Percentiles rank a stretch among this genome's conserved stretches.
Conservation (phyloP, 2,329 filamentous ascomycete genomes). For the Metarhizium guizhouense region DNA sequence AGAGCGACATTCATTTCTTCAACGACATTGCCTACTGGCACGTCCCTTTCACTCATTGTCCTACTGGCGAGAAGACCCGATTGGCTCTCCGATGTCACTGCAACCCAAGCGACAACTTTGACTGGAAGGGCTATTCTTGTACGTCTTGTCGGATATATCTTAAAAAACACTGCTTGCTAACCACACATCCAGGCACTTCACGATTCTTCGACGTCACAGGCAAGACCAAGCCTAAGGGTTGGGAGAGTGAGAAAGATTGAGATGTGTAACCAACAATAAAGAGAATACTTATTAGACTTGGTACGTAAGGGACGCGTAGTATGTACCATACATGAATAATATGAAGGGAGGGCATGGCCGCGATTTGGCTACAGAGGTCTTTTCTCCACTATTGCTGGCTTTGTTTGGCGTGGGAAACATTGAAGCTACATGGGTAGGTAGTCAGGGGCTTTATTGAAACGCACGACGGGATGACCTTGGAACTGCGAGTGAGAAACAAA, state of each 20-base stretch:
- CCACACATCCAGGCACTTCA: constrained; percentile 44
- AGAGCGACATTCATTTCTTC: constrained; percentile 96
- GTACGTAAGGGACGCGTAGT: background rate
- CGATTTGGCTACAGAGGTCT: background rate
- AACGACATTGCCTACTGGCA: constrained; percentile 98
- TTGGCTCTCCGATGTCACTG: constrained; percentile 86
- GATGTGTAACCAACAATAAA: background rate
- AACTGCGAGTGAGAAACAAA: background rate
- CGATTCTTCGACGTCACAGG: constrained; percentile 79
- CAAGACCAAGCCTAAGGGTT: constrained; percentile 75
- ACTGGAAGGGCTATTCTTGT: constrained; percentile 99
- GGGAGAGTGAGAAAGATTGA: constrained; percentile 36
- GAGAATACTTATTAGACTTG: background rate
- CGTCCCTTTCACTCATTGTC: constrained; percentile 95
- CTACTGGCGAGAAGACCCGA: constrained; percentile 77
- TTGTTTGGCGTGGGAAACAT: background rate
- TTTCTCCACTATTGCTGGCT: background rate
- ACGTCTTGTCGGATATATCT: constrained; percentile 28
- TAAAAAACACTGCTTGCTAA: background rate
- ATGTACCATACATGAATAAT: background rate
- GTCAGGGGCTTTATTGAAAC: background rate
- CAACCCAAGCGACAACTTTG: constrained; percentile 94
- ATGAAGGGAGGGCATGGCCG: background rate
- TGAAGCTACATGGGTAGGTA: background rate
- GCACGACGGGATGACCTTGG: background rate